These are phyloP conservation scores for Suillus discolor DNA, from an alignment of 768 basidiomycete species.

Conservation along the genomic window DNA sequence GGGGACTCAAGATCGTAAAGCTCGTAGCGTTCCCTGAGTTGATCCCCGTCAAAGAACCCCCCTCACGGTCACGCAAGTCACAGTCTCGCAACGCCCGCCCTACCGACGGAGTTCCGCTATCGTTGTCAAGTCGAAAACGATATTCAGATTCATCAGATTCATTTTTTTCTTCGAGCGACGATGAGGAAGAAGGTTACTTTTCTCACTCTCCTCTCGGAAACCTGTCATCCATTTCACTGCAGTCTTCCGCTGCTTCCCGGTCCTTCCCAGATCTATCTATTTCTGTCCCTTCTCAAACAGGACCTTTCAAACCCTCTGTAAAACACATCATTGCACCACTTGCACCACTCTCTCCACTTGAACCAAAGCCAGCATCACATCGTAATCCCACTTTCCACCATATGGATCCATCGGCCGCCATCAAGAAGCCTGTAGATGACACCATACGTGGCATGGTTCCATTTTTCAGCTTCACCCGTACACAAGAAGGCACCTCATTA, in stretches of 20 bases:
- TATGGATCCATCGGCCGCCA: constrained; percentile 11
- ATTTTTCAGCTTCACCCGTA: constrained; percentile 81
- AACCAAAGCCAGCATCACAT: constrained; percentile 15
- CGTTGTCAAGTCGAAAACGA: constrained; percentile 16
- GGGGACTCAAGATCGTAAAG: constrained; percentile 79
- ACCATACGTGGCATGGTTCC: constrained; percentile 42
- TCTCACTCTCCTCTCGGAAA: constrained; percentile 55
- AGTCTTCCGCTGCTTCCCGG: constrained; percentile 40
- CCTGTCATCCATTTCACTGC: constrained; percentile 35
- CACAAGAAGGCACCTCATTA: constrained; percentile 74
- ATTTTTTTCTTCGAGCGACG: constrained; percentile 29
- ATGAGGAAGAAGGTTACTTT: constrained; percentile 55
- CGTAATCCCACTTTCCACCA: constrained; percentile 14
- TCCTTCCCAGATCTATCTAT: constrained; percentile 46
- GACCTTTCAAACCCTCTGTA: constrained; percentile 38
- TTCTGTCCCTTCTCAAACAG: constrained; percentile 28
- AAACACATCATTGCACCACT: constrained; percentile 41
- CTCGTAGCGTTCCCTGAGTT: constrained; percentile 77
- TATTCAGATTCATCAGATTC: constrained; percentile 28
- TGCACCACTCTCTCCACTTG: constrained; percentile 32
- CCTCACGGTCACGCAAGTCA: constrained; percentile 4
- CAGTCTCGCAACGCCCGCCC: not conserved
- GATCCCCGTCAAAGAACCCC: constrained; percentile 39
- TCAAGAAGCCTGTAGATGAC: constrained; percentile 16
- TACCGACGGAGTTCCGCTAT: constrained; percentile 8